These are phyloP conservation scores for Pestalotiopsis sp. DNA, from an alignment of 2,329 filamentous ascomycete genomes.

Conservation along the genomic window DNA sequence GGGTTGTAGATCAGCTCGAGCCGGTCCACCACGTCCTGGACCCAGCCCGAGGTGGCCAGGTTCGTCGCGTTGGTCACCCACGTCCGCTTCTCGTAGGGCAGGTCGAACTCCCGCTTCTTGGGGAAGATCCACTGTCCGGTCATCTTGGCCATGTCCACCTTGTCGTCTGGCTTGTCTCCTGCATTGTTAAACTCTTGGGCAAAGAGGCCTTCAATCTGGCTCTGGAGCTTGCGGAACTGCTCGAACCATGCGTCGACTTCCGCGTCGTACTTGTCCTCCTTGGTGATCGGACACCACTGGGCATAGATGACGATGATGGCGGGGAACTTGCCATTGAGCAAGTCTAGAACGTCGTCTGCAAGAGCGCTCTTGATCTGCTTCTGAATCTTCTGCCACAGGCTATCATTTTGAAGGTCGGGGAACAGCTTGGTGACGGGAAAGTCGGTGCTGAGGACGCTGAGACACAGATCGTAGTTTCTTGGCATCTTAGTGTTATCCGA, in stretches of 20 bases:
- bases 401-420: not conserved
- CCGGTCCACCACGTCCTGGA: conserved; percentile 12
- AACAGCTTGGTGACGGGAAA: not conserved
- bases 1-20: not conserved
- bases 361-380: not conserved
- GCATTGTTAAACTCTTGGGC: not conserved
- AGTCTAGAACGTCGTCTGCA: not conserved
- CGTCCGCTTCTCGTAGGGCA: conserved; percentile 51
- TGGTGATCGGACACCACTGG: conserved; percentile 47
- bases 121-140: conserved; percentile 49
- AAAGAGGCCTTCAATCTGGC: not conserved
- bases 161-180: not conserved
- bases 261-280: conserved; percentile 36
- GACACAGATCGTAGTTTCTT: not conserved
- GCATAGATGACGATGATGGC: conserved; percentile 48
- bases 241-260: conserved; percentile 40
- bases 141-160: conserved; percentile 38
- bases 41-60: conserved; percentile 41
- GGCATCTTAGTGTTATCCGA: not conserved
- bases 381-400: not conserved
- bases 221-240: conserved; percentile 21
- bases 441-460: not conserved
- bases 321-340: conserved; percentile 38
- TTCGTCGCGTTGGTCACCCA: conserved; percentile 45
- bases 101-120: conserved; percentile 47